Percentiles rank a stretch among this genome's conserved stretches.
Conservation (phyloP, 371 early-diverging fungal species). For the Mucor circinelloides region DNA sequence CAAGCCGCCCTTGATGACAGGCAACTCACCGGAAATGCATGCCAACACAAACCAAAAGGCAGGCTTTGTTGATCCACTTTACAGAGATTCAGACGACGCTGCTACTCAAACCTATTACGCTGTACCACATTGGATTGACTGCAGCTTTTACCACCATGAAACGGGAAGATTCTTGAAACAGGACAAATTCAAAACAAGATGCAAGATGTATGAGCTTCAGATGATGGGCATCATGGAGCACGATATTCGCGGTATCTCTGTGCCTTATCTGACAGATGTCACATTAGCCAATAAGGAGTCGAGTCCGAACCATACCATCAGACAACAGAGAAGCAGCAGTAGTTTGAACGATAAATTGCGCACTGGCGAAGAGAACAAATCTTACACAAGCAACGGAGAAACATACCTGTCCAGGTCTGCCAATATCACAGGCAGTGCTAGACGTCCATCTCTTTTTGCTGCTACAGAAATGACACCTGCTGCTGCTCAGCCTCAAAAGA, state of each 20-base stretch:
- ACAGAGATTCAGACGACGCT: slow-evolving; percentile 46
- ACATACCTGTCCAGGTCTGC: slow-evolving; percentile 47
- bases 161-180: slow-evolving; percentile 51
- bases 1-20: slow-evolving; percentile 6
- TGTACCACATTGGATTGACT: slow-evolving; percentile 93
- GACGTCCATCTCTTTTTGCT: slow-evolving; percentile 15
- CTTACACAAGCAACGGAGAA: slow-evolving; percentile 29
- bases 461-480: slow-evolving; percentile 14
- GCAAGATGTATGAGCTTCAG: slow-evolving; percentile 85
- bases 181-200: slow-evolving; percentile 67
- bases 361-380: slow-evolving; percentile 18
- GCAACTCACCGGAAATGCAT: slow-evolving; percentile 40
- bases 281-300: background rate
- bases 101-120: slow-evolving; percentile 64
- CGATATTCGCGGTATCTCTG: slow-evolving; percentile 58
- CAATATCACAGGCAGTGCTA: slow-evolving; percentile 26
- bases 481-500: background rate
- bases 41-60: slow-evolving; percentile 19
- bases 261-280: slow-evolving; percentile 55
- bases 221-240: slow-evolving; percentile 82
- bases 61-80: slow-evolving; percentile 61
- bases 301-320: background rate
- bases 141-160: slow-evolving; percentile 81
- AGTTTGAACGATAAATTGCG: slow-evolving; percentile 39
- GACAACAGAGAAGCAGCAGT: slow-evolving; percentile 38